Conservation (phyloP, 257 asterid species). For the Sherardia arvensis region DNA sequence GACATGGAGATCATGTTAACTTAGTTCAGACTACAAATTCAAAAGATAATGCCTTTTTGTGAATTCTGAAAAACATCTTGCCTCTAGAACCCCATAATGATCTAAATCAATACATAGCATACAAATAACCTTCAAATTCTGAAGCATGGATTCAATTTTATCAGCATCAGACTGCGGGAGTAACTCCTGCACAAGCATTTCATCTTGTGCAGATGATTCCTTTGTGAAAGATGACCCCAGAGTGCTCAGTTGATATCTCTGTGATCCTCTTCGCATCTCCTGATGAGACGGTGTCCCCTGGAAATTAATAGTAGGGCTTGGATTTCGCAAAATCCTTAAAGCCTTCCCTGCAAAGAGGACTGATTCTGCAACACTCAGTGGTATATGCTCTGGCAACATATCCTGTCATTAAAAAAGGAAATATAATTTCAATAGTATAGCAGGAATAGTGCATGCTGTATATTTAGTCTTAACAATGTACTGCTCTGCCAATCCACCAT, state of each 20-base stretch:
- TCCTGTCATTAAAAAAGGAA: slow-evolving; percentile 43
- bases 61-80: background rate
- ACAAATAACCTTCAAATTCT: slow-evolving; percentile 60
- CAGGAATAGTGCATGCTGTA: background rate
- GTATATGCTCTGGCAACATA: slow-evolving; percentile 90
- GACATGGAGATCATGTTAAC: background rate
- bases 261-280: slow-evolving; percentile 63
- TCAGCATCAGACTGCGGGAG: slow-evolving; percentile 90
- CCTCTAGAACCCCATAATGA: background rate
- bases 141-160: slow-evolving; percentile 87
- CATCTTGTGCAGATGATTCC: slow-evolving; percentile 35
- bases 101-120: background rate
- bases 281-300: slow-evolving; percentile 43
- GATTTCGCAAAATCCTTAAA: slow-evolving; percentile 87
- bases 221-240: slow-evolving; percentile 32
- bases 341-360: slow-evolving; percentile 97
- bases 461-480: background rate
- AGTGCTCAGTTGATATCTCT: slow-evolving; percentile 42
- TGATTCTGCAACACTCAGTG: slow-evolving; percentile 76
- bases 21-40: background rate
- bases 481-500: background rate
- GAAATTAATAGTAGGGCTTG: slow-evolving; percentile 54
- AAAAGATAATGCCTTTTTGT: background rate
- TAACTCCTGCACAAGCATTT: slow-evolving; percentile 58
- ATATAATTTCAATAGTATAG: background rate